Evolutionary conservation across 2,329 filamentous ascomycete species (phyloP), one percentile per base, ranked within the genome.

Genomic region (Claviceps sp.): DNA sequence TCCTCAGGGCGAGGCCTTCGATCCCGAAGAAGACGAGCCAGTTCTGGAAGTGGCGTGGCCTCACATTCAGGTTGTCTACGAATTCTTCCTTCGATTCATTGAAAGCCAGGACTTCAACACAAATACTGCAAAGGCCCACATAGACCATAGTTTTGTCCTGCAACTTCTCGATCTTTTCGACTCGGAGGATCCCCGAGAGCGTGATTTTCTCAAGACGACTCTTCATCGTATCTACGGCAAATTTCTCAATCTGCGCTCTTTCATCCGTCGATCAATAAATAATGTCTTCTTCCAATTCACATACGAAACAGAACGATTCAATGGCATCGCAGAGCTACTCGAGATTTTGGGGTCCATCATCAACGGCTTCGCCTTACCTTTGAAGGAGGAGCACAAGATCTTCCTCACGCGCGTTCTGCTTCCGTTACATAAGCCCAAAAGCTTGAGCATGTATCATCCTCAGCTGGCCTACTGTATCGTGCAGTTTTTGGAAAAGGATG

Each of bases 251-350:
- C 77, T 98, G 56, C 85, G 93, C 55, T 97, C 93, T 34, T 98
- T 95, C 69, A 98, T 98, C 64, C 81, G 93, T 64, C 83, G 93
- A 62, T 98, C 93, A 52, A 98, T 98, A 78, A 98, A 98, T 80
- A 97, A 98, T 64, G 93, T 98, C 61, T 98, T 98, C 73, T 98
- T 98, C 78, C 93, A 98, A 66, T 98, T 98, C 69, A 90, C 89
- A 55, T 98, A 98, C 67, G 93, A 98, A 70, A 98, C 93, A 4
- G 93, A 98, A 70, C 81, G 93, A 54, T 97, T 98, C 74, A 98
- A 98, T 62, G 93, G 93, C 51, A 96, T 98, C 63, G 93, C 93
- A 3, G 93, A 98, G 68, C 75, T 98, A 34, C 77, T 98, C 38
- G 93, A 98, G 67, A 98, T 98, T 59, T 75, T 98, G 49, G 93